These are phyloP conservation scores for Teratosphaeria pseudoeucalypti DNA, from an alignment of 2,329 filamentous ascomycete species.

Conservation along the genomic window DNA sequence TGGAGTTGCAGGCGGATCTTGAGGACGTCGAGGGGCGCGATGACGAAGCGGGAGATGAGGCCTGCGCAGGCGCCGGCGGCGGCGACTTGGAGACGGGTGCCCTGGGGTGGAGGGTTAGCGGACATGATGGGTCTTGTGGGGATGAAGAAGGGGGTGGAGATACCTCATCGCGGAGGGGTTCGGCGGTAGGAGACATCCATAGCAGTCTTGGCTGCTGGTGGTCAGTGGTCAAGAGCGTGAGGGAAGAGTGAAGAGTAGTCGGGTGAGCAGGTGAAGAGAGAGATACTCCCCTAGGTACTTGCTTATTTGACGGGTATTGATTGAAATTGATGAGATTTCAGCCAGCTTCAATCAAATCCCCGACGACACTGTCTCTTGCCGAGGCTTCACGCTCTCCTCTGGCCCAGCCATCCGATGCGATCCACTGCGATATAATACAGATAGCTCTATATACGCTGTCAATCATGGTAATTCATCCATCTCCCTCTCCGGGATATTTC, in stretches of 20 bases:
- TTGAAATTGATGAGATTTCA: background rate
- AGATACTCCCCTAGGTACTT: too few relatives aligned
- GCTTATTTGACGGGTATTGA: background rate
- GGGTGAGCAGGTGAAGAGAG: background rate
- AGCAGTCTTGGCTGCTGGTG: background rate
- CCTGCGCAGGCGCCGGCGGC: constrained; percentile 63
- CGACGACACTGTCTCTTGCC: background rate
- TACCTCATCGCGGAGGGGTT: constrained; percentile 61
- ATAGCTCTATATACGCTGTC: background rate
- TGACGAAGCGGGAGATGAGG: constrained; percentile 82
- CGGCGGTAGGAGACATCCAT: constrained; percentile 55
- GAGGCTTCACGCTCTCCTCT: background rate
- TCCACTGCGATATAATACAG: background rate
- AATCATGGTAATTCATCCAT: background rate
- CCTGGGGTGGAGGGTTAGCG: constrained; percentile 34
- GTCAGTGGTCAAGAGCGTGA: background rate
- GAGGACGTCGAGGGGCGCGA: constrained; percentile 91
- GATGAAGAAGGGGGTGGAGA: constrained; percentile 1
- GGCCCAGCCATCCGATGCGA: background rate
- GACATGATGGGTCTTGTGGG: background rate
- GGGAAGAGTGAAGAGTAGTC: background rate
- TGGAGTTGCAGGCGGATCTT: constrained; percentile 97
- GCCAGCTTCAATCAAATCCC: background rate
- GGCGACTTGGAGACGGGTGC: constrained; percentile 56
- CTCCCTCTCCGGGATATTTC: background rate